A percentile compares a stretch with the other conserved stretches of the same genome.
Conservation (phyloP, 2,329 filamentous ascomycete genomes). For the Penicillium sp. region DNA sequence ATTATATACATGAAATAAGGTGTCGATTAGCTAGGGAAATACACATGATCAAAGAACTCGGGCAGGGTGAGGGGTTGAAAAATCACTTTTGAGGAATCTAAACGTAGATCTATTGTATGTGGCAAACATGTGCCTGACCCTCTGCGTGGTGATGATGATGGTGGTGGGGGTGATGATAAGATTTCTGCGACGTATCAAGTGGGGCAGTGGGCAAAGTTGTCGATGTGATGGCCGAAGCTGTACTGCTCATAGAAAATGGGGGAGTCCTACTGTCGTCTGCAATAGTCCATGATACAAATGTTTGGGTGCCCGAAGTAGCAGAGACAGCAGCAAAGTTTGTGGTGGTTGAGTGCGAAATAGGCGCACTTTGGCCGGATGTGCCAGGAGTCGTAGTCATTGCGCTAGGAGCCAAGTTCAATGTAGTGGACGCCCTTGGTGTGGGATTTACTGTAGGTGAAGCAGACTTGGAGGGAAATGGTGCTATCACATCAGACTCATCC, state of each 20-base stretch:
- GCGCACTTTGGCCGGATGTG: neutral
- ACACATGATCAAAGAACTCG: neutral
- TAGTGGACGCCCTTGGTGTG: neutral
- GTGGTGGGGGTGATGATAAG: neutral
- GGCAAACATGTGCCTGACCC: neutral
- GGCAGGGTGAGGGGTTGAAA: neutral
- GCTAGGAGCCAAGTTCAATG: neutral
- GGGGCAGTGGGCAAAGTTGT: neutral
- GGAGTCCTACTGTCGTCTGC: neutral
- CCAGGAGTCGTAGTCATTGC: neutral
- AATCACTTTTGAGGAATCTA: neutral
- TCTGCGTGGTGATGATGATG: neutral
- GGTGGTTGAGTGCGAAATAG: neutral
- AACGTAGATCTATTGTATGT: neutral
- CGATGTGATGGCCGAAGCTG: neutral
- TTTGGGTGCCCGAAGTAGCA: neutral
- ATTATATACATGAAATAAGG: neutral
- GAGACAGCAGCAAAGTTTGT: neutral
- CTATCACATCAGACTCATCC: neutral
- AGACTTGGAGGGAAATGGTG: neutral
- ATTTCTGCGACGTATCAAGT: neutral
- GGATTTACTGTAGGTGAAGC: neutral
- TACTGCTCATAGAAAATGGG: neutral
- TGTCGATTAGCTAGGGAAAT: neutral
- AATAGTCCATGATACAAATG: neutral